Evolutionary conservation across 257 asterid genomes (phyloP).

Genomic region (Nicotiana otophora): DNA sequence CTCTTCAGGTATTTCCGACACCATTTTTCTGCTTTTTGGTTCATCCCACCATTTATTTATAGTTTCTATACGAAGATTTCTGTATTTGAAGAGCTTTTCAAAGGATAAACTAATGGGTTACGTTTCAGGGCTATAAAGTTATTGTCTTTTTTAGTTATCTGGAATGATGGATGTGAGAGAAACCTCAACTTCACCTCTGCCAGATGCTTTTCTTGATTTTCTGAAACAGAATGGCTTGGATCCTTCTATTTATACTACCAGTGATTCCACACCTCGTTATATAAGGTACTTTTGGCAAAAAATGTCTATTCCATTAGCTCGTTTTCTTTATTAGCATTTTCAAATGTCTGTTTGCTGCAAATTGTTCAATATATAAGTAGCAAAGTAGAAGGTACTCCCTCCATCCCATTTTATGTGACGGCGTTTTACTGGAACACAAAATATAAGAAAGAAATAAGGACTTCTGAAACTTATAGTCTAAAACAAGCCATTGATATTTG

Average conservation of each 20-base stretch:
- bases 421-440: too few species aligned
- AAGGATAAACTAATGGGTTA: not conserved
- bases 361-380: not conserved
- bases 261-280: conserved; percentile 75
- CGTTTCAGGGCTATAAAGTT: not conserved
- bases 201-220: conserved; percentile 66
- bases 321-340: not conserved
- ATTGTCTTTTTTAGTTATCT: not conserved
- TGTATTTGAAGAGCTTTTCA: too few species aligned
- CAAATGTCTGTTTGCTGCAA: not conserved
- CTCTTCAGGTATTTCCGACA: too few species aligned
- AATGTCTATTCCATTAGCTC: not conserved
- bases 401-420: too few species aligned
- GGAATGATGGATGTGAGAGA: conserved; percentile 23
- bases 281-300: conserved; percentile 43
- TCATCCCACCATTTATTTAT: too few species aligned
- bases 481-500: too few species aligned
- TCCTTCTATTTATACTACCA: conserved; percentile 60
- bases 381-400: too few species aligned
- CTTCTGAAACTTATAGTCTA: too few species aligned
- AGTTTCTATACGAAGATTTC: too few species aligned
- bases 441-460: too few species aligned
- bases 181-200: conserved; percentile 44
- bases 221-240: conserved; percentile 68
- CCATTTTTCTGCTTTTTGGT: too few species aligned